Evolutionary conservation across 164 flowering plant genomes (phyloP).

Genomic region (Annona cherimola): DNA sequence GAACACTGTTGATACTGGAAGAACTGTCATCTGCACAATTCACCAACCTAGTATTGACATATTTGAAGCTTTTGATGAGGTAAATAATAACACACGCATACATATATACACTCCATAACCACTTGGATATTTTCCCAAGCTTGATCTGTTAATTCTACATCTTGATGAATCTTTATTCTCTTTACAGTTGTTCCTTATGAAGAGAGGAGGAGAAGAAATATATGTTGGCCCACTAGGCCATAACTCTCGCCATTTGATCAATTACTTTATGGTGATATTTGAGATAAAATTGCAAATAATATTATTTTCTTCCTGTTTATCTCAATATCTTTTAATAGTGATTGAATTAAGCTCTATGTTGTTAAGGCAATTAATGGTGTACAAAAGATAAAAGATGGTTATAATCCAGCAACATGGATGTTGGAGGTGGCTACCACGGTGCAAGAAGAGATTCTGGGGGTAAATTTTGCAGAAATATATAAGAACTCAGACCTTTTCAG

Average conservation of each 20-base stretch:
- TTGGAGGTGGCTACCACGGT: slow-evolving; percentile 24
- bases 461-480: slow-evolving; percentile 25
- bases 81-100: neutral
- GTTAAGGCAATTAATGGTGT: slow-evolving; percentile 31
- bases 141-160: neutral
- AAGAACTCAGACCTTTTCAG: slow-evolving; percentile 19
- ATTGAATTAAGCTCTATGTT: neutral
- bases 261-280: slow-evolving; percentile 47
- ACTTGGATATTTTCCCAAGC: neutral
- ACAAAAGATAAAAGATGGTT: slow-evolving; percentile 23
- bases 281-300: neutral
- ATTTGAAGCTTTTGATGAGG: slow-evolving; percentile 58
- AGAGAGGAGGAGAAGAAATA: slow-evolving; percentile 58
- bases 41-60: slow-evolving; percentile 63
- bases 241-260: slow-evolving; percentile 38
- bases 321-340: neutral
- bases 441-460: slow-evolving; percentile 26
- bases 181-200: slow-evolving; percentile 50
- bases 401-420: slow-evolving; percentile 41
- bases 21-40: slow-evolving; percentile 59
- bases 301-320: neutral
- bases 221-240: slow-evolving; percentile 50
- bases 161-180: neutral
- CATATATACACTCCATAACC: too few species aligned
- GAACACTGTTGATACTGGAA: slow-evolving; percentile 49